phyloP scores from a whole-genome alignment of 2,329 filamentous ascomycete species.

The Acephala macrosclerotiorum region DNA sequence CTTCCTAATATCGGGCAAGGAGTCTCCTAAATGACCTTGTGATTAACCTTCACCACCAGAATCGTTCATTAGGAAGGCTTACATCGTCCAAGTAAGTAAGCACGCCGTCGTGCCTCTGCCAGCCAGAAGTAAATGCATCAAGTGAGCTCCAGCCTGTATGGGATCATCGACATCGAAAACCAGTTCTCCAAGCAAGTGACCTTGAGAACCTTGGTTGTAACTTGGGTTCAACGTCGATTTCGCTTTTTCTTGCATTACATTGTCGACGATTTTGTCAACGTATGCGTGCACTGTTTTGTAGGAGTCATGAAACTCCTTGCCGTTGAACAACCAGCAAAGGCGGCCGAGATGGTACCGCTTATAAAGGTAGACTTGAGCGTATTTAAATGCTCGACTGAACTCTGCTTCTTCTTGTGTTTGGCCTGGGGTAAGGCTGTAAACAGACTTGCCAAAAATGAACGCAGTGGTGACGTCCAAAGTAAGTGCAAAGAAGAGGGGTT shows the following conservation, averaged over 20 bases:
- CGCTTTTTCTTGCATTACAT: slow-evolving; percentile 19
- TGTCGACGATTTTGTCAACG: slow-evolving; percentile 38
- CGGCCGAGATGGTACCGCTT: slow-evolving; percentile 36
- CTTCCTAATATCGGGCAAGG: slow-evolving; percentile 16
- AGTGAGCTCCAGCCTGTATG: slow-evolving; percentile 45
- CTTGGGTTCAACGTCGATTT: slow-evolving; percentile 40
- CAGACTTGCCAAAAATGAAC: slow-evolving; percentile 25
- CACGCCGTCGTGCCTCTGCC: slow-evolving; percentile 52
- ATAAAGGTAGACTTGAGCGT: slow-evolving; percentile 44
- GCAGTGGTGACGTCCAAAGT: slow-evolving; percentile 61
- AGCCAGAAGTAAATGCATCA: slow-evolving; percentile 46
- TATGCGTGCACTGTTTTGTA: slow-evolving; percentile 33
- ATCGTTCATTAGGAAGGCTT: not conserved
- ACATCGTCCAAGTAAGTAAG: slow-evolving; percentile 49
- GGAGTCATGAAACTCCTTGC: slow-evolving; percentile 31
- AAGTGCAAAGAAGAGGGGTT: slow-evolving; percentile 67
- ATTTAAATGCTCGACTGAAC: slow-evolving; percentile 49
- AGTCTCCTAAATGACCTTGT: not conserved
- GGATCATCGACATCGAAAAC: slow-evolving; percentile 47
- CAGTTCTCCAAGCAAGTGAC: slow-evolving; percentile 36
- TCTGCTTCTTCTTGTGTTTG: slow-evolving; percentile 34
- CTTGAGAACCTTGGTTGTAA: slow-evolving; percentile 57
- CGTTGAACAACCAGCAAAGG: slow-evolving; percentile 31
- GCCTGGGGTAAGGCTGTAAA: slow-evolving; percentile 33
- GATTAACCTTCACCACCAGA: not conserved